phyloP scores from a whole-genome alignment of 2,329 filamentous ascomycete genomes.

The Cryphonectria japonica region DNA sequence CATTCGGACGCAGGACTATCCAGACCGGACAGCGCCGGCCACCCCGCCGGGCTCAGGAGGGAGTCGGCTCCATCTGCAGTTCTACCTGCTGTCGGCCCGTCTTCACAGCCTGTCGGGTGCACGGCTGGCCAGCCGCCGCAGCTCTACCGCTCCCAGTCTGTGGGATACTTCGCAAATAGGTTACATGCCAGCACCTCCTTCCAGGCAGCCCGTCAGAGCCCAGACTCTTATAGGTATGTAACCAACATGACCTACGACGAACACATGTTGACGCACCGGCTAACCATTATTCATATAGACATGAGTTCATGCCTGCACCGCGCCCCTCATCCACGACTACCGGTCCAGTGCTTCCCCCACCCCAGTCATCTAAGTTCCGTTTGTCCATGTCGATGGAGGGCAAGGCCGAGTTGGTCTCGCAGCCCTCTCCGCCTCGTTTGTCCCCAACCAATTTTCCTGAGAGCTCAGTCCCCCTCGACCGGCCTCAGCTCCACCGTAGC shows the following conservation, averaged over 20 bases:
- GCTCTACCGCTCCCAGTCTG: constrained; percentile 41
- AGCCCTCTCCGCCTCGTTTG: constrained; percentile 55
- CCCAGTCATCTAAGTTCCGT: constrained; percentile 64
- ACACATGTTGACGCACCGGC: neutral
- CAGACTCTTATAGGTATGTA: constrained; percentile 48
- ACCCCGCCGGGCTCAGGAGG: constrained; percentile 15
- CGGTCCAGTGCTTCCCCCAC: constrained; percentile 40
- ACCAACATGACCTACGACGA: neutral
- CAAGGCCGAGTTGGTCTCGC: constrained; percentile 83
- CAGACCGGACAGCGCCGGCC: constrained; percentile 20
- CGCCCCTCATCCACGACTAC: constrained; percentile 48
- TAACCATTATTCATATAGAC: constrained; percentile 38
- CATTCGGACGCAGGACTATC: constrained; percentile 8
- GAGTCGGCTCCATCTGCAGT: constrained; percentile 22
- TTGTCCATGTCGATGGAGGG: constrained; percentile 86
- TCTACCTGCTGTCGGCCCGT: constrained; percentile 24
- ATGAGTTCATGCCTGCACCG: constrained; percentile 49
- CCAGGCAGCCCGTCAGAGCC: constrained; percentile 49
- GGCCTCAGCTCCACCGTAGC: constrained; percentile 67
- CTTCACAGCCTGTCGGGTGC: constrained; percentile 33
- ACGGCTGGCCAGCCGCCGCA: constrained; percentile 31
- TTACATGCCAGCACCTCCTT: constrained; percentile 60
- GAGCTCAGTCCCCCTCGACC: constrained; percentile 49
- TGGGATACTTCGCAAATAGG: constrained; percentile 59
- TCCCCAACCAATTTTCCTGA: constrained; percentile 34